A percentile compares a stretch with the other conserved stretches of the same genome.
Evolutionary conservation across 495 filamentous ascomycete genomes (phyloP).

Genomic region (Neurospora africana): DNA sequence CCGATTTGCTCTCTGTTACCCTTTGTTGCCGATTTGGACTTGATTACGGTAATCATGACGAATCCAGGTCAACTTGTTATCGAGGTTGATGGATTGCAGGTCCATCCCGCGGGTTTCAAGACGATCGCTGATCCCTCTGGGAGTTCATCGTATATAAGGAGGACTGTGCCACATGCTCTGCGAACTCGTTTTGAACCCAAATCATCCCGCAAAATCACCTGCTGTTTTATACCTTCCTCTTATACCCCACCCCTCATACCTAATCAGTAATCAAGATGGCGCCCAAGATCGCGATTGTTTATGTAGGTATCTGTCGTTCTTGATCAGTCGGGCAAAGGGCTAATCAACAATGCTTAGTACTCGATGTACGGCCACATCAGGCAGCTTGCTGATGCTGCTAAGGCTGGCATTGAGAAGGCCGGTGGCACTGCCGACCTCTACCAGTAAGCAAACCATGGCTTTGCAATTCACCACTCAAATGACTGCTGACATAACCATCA

Average conservation of each 20-base stretch:
- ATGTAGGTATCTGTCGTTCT: slow-evolving; percentile 43
- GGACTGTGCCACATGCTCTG: not conserved
- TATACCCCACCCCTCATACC: slow-evolving; percentile 6
- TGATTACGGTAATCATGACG: not conserved
- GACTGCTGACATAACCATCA: slow-evolving; percentile 18
- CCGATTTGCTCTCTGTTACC: not conserved
- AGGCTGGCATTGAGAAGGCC: slow-evolving; percentile 78
- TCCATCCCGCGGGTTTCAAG: not conserved
- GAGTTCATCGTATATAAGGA: not conserved
- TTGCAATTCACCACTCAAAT: not conserved
- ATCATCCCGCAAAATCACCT: not conserved
- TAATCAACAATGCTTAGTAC: slow-evolving; percentile 48
- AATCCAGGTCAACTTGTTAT: not conserved
- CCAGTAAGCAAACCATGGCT: slow-evolving; percentile 47
- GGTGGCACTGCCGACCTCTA: slow-evolving; percentile 70
- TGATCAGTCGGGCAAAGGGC: slow-evolving; percentile 7
- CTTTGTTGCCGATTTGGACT: not conserved
- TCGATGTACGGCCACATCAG: slow-evolving; percentile 92
- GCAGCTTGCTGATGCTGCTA: slow-evolving; percentile 78
- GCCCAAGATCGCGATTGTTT: slow-evolving; percentile 87
- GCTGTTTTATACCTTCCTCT: not conserved
- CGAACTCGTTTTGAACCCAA: not conserved
- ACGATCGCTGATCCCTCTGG: not conserved
- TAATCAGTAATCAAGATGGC: slow-evolving; percentile 53
- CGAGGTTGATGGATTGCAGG: not conserved